phyloP scores from a whole-genome alignment of 805 yeast genomes.

The Metschnikowia bowlesiae region DNA sequence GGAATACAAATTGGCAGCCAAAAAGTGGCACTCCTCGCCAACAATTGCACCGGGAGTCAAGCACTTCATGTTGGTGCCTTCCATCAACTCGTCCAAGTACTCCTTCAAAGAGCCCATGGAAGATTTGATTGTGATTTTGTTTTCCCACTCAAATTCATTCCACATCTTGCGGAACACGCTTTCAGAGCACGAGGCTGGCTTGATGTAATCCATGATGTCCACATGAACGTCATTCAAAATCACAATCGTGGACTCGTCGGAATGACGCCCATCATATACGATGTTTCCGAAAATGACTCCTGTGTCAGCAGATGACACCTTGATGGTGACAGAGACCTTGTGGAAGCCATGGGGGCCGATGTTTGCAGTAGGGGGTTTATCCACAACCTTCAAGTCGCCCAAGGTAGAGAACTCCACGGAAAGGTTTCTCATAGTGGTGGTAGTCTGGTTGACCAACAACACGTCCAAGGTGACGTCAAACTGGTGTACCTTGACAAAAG shows the following conservation, averaged over 20 bases:
- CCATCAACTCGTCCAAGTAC: constrained; percentile 69
- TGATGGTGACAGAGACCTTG: constrained; percentile 80
- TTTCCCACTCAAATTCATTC: constrained; percentile 99
- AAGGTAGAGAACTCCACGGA: constrained; percentile 93
- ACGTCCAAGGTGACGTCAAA: constrained; percentile 94
- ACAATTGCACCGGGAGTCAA: constrained; percentile 88
- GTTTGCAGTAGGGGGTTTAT: constrained; percentile 82
- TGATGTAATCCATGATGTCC: constrained; percentile 95
- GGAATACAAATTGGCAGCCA: constrained; percentile 92
- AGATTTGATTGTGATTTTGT: constrained; percentile 86
- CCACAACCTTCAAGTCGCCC: constrained; percentile 93
- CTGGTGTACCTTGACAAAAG: constrained; percentile 92
- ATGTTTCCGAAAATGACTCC: constrained; percentile 98
- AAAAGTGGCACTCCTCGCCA: constrained; percentile 84
- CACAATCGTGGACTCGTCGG: constrained; percentile 83
- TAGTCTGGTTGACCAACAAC: constrained; percentile 89
- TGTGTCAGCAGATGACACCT: constrained; percentile 95
- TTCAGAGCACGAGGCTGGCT: constrained; percentile 89
- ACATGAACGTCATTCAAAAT: constrained; percentile 92
- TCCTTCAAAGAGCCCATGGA: constrained; percentile 62
- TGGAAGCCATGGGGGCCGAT: constrained; percentile 98
- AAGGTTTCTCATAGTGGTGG: constrained; percentile 81
- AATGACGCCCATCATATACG: constrained; percentile 92
- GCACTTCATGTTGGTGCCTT: constrained; percentile 90
- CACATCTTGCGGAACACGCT: constrained; percentile 93